Conservation (phyloP, 495 filamentous ascomycete genomes). For the Aspergillus leporis region DNA sequence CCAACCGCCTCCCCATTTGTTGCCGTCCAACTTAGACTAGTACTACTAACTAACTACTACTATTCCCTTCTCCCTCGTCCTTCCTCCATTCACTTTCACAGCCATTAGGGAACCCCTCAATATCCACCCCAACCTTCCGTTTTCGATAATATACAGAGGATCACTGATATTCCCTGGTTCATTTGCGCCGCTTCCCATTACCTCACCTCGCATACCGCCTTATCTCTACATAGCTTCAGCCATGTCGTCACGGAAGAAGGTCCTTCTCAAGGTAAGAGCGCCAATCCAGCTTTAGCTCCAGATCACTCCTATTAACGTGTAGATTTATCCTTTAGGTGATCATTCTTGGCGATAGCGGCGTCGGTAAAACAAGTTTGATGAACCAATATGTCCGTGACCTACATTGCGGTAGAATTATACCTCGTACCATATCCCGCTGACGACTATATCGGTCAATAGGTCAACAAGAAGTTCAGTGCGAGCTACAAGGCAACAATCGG, state of each 20-base stretch:
- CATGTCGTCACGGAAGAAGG: conserved; percentile 97
- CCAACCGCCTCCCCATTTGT: conserved; percentile 19
- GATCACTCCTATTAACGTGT: not conserved
- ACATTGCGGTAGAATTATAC: not conserved
- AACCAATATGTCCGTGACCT: conserved; percentile 93
- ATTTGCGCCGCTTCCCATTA: not conserved
- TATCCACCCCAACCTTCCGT: not conserved
- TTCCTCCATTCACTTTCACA: conserved; percentile 3
- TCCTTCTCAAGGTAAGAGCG: conserved; percentile 79
- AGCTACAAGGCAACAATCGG: conserved; percentile 99
- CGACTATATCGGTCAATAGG: conserved; percentile 50
- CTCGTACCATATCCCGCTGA: conserved; percentile 17
- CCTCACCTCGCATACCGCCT: conserved; percentile 3
- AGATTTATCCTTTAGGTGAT: conserved; percentile 68
- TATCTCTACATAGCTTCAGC: conserved; percentile 20
- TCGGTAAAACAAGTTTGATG: conserved; percentile 99
- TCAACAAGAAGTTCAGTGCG: conserved; percentile 99
- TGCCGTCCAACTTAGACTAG: conserved; percentile 2
- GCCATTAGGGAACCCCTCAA: not conserved
- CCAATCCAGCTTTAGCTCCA: not conserved
- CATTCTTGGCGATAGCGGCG: conserved; percentile 96
- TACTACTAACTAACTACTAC: not conserved
- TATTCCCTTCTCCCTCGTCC: conserved; percentile 9
- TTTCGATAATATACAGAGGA: not conserved
- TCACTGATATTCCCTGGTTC: not conserved